Percentiles rank a stretch among this genome's conserved stretches.
Conservation (phyloP, 1,284 basidiomycete genomes). For the Pseudozyma hubeiensis region DNA sequence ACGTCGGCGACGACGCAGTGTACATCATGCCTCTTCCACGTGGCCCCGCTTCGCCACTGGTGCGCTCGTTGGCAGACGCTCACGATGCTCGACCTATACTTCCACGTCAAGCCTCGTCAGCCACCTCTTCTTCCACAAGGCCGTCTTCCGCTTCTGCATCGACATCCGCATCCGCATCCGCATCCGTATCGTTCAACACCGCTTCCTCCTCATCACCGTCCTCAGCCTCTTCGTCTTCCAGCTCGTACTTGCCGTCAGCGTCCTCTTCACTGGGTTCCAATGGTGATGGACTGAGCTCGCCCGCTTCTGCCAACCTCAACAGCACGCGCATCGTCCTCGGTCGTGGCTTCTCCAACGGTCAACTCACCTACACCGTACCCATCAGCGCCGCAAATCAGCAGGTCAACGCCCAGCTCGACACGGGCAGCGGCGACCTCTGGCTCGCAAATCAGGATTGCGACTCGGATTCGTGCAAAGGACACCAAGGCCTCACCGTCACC, state of each 20-base stretch:
- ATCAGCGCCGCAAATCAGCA: constrained; percentile 48
- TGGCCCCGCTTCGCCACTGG: constrained; percentile 1
- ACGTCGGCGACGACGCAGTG: not conserved
- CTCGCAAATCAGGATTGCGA: constrained; percentile 55
- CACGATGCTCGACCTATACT: not conserved
- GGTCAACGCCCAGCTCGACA: constrained; percentile 58
- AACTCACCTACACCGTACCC: constrained; percentile 58
- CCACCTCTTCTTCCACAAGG: constrained; percentile 7
- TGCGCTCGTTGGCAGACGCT: constrained; percentile 8
- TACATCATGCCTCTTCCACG: constrained; percentile 19
- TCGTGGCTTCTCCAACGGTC: constrained; percentile 46
- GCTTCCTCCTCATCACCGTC: constrained; percentile 8
- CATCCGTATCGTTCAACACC: not conserved
- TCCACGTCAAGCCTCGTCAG: constrained; percentile 26
- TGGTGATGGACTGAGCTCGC: constrained; percentile 21
- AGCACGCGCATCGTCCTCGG: constrained; percentile 52
- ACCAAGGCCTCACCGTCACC: constrained; percentile 35
- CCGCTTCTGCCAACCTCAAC: constrained; percentile 42
- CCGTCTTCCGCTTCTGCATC: constrained; percentile 5
- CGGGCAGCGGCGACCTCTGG: constrained; percentile 59
- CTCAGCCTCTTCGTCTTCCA: not conserved
- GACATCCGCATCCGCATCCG: constrained; percentile 1
- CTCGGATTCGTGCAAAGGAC: constrained; percentile 40
- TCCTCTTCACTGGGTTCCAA: constrained; percentile 6
- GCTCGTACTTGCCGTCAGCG: constrained; percentile 13